Base-by-base conservation (phyloP, 2,329 filamentous ascomycete species). In the Clarireedia hainanense region DNA sequence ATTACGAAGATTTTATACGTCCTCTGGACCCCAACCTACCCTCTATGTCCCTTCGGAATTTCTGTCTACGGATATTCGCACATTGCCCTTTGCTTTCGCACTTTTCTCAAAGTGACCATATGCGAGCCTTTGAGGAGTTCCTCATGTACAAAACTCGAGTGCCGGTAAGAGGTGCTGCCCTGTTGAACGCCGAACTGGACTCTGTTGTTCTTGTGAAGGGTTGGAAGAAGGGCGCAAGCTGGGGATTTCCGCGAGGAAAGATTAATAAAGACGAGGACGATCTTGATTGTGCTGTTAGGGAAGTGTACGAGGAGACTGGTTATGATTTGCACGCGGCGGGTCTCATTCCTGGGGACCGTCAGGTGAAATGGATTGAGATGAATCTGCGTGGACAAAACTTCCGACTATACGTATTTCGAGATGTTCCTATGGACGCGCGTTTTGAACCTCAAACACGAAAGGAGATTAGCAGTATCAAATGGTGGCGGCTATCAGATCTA, bases 1-100 rank as follows among this genome's bases (percentile, higher is more conserved):
- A 95, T 74, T 99, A 99, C 81, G 94, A 99, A 77, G 94, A 99
- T 73, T 99, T 99, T 70, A 90, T 99, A 70, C 89, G 94, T 48
- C 91, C 92, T 40, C 78, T 94, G 61, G 88, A 96, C 72, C 86
- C 91, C 52, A 80, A 80, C 40, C 79, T 99, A 10, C 94, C 94
- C 4, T 91, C 88, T 55, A 86, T 97, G 78, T 83, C 85, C 47
- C 80, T 99, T 36, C 85, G 89, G 63, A 84, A 80, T 51, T 99
- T 99, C 73, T 92, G 89, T 65, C 78, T 95, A 58, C 83, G 86
- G 64, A 95, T 99, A 65, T 96, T 97, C 70, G 85, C 91, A 65
- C 92, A 96, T 69, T 97, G 92, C 65, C 94, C 94, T 34, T 78
- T 97, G 20, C 84, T 96, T 57, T 86, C 89, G 1, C 80, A 82